Conservation (phyloP, 73 alveolate genomes). For the Tetrahymena malaccensis region DNA sequence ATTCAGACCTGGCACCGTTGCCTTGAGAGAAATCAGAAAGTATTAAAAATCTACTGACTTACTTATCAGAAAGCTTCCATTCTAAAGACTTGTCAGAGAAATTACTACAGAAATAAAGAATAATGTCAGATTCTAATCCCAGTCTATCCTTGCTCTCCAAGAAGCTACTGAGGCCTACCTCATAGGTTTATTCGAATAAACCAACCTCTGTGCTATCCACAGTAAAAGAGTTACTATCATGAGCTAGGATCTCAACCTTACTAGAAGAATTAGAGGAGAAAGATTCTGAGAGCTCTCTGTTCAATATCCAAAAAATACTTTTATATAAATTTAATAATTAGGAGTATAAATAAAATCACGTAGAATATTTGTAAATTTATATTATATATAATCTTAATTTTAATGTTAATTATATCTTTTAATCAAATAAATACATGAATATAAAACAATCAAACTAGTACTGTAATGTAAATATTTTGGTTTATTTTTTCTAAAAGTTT, state of each 20-base stretch:
- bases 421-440: too few relatives aligned
- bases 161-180: conserved; percentile 92
- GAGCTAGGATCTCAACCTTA: conserved; percentile 90
- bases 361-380: not conserved
- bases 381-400: not conserved
- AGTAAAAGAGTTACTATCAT: conserved; percentile 95
- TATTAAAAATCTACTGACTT: conserved; percentile 75
- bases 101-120: conserved; percentile 66
- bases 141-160: conserved; percentile 81
- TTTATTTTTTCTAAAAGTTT: too few relatives aligned
- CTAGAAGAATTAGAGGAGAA: conserved; percentile 88
- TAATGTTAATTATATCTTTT: too few relatives aligned
- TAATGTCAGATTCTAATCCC: conserved; percentile 77
- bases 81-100: conserved; percentile 84
- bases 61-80: conserved; percentile 68
- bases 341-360: too few relatives aligned
- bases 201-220: conserved; percentile 94
- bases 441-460: too few relatives aligned
- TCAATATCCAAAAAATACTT: too few relatives aligned
- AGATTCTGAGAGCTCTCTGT: conserved; percentile 29
- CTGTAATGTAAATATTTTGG: too few relatives aligned
- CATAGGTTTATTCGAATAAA: conserved; percentile 85
- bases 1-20: conserved; percentile 92
- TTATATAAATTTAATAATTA: too few relatives aligned
- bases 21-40: conserved; percentile 82